These are phyloP conservation scores for Penicillium coffeae DNA, from an alignment of 495 filamentous ascomycete species.

Conservation along the genomic window DNA sequence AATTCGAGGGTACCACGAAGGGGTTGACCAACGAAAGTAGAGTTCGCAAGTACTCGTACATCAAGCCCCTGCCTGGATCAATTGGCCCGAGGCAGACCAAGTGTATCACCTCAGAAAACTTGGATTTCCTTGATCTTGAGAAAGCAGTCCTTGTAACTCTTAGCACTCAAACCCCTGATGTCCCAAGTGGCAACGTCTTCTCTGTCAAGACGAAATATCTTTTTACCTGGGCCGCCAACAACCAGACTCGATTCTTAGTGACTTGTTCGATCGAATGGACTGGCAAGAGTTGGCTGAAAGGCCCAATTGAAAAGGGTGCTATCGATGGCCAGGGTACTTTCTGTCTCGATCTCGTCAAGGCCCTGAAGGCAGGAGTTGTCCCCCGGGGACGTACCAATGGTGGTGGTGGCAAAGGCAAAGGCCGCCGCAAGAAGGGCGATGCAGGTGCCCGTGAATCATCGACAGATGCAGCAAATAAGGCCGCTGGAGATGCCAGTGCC, in stretches of 20 bases:
- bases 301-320: slow-evolving; percentile 92
- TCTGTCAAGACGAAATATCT: slow-evolving; percentile 90
- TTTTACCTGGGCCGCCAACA: slow-evolving; percentile 82
- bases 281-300: slow-evolving; percentile 97
- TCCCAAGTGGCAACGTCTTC: slow-evolving; percentile 92
- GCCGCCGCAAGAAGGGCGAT: slow-evolving; percentile 55
- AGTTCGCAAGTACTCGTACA: slow-evolving; percentile 75
- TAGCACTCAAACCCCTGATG: slow-evolving; percentile 87
- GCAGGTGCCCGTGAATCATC: slow-evolving; percentile 22
- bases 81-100: slow-evolving; percentile 96
- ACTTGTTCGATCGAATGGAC: slow-evolving; percentile 93
- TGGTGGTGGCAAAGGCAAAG: slow-evolving; percentile 31
- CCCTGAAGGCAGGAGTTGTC: slow-evolving; percentile 68
- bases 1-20: slow-evolving; percentile 75
- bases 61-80: slow-evolving; percentile 78
- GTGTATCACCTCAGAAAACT: slow-evolving; percentile 78
- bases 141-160: slow-evolving; percentile 76
- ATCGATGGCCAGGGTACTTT: slow-evolving; percentile 85
- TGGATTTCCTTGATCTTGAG: slow-evolving; percentile 83
- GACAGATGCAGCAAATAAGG: slow-evolving; percentile 39
- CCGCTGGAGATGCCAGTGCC: slow-evolving; percentile 39
- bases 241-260: slow-evolving; percentile 76
- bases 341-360: slow-evolving; percentile 67
- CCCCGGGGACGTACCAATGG: slow-evolving; percentile 51
- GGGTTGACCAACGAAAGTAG: slow-evolving; percentile 71